Conservation (phyloP, 495 filamentous ascomycete genomes). For the Penicillium atrosanguineum region DNA sequence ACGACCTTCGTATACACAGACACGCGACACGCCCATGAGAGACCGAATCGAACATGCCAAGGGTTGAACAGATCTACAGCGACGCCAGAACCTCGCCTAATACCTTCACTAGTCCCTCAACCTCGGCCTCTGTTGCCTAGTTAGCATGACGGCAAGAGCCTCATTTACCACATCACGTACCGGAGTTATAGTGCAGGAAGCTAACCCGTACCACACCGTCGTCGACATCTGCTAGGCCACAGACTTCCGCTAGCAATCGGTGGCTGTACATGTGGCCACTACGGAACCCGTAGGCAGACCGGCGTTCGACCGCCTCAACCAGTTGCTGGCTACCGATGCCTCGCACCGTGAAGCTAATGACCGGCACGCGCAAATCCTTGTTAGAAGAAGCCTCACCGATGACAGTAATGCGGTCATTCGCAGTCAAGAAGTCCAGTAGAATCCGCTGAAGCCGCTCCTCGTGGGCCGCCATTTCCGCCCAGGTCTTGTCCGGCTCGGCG, state of each 20-base stretch:
- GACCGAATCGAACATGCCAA: not conserved
- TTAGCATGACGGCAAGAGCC: constrained; percentile 8
- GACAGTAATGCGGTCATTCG: constrained; percentile 48
- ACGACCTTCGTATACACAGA: not conserved
- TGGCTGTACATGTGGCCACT: constrained; percentile 70
- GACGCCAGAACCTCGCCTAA: constrained; percentile 39
- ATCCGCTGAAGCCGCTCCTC: constrained; percentile 58
- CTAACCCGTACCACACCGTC: constrained; percentile 69
- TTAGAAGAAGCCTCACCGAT: constrained; percentile 52
- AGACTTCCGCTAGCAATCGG: constrained; percentile 56
- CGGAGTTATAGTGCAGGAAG: constrained; percentile 73
- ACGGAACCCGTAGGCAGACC: constrained; percentile 55
- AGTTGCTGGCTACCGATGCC: constrained; percentile 55
- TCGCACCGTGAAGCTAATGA: constrained; percentile 62
- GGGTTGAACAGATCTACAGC: not conserved
- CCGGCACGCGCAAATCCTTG: constrained; percentile 52
- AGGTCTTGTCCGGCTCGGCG: constrained; percentile 33
- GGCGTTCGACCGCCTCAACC: constrained; percentile 60
- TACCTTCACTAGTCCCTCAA: constrained; percentile 48
- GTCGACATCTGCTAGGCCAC: constrained; percentile 48
- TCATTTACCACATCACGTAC: constrained; percentile 39
- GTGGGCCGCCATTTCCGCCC: constrained; percentile 52
- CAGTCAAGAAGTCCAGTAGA: constrained; percentile 54
- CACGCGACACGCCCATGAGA: not conserved
- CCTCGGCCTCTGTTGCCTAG: constrained; percentile 50